Conservation (phyloP, 106 monocot genomes). For the Xerophyta viscosa region DNA sequence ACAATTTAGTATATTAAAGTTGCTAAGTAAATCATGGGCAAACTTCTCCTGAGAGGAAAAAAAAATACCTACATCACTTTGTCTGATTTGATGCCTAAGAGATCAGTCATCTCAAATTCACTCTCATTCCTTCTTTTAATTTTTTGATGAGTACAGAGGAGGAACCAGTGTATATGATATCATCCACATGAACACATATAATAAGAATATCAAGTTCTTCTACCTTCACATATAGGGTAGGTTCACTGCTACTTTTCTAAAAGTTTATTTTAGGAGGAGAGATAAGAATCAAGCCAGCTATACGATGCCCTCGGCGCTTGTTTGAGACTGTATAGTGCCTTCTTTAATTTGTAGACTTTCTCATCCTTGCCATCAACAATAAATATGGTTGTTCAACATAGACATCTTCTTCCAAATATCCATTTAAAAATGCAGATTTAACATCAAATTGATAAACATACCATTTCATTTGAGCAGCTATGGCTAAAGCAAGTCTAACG, state of each 20-base stretch:
- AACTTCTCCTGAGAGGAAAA: background rate
- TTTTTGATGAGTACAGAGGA: background rate
- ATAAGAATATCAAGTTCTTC: background rate
- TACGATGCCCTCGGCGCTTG: background rate
- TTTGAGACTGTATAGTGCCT: background rate
- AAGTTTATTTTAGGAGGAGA: background rate
- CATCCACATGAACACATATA: background rate
- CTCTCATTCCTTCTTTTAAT: background rate
- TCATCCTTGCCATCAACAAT: background rate
- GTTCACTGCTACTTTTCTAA: background rate
- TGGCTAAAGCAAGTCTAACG: background rate
- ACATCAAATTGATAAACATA: background rate
- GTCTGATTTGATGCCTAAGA: background rate
- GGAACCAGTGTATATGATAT: background rate
- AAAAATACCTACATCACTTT: too few relatives aligned
- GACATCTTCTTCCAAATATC: background rate
- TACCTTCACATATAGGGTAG: background rate
- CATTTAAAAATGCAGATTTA: too few relatives aligned
- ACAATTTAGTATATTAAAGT: too few relatives aligned
- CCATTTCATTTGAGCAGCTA: background rate
- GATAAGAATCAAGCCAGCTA: background rate
- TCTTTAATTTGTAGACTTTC: background rate
- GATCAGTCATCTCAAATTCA: background rate
- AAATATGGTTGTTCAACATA: background rate
- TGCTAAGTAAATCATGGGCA: background rate